Evolutionary conservation across 2,329 filamentous ascomycete genomes (phyloP), one percentile per base, ranked within the genome.

Genomic region (Cladosporium sp.): DNA sequence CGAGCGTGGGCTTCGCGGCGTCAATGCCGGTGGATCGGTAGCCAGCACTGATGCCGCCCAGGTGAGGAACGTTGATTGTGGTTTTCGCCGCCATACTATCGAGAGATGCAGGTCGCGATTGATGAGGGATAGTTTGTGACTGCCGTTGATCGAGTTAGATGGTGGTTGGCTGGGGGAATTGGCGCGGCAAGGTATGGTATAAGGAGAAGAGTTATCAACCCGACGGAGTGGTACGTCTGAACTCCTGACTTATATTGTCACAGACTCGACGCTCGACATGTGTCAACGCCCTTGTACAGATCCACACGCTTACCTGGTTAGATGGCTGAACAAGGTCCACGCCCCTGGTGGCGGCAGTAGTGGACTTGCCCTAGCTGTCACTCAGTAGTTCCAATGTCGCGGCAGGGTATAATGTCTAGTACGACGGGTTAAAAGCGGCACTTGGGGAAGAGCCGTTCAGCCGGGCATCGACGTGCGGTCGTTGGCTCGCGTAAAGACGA

Each of bases 31-130:
- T 73, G 70, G 81, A 77, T 59, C 79, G 77, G 69, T 83, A 84
- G 34, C 77, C 78, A 39, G 76, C 82, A 10, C 78, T 75, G 66
- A 81, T 83, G 66, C 81, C 82, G 49, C 80, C 80, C 16, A 84
- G 75, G 69, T 83, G 82, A 51, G 82, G 77, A 49, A 84, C 80
- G 2, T 73, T 71, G 57, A 83, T 72, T 3, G 76, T 77, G 65
- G 76, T 74, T 34, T 72, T 75, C 5, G 54, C 56, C 16, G 62
- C 54, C 62, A 64, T 64, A 30, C 13, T 65, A 54, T 34, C 46
- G 28, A 63, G 43, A 16, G 23, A 25, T 59, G 32, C 26, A 59
- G 39, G 43, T 26, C 26, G 21, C 2, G 25, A 28, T 51, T 25
- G 23, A 32, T 32, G 51, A 8, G 39, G 39, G 1, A 46, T 23